Evolutionary conservation across 345 rosid species (phyloP), one percentile per base, ranked within the genome.

Genomic region (Lepidium africanum): DNA sequence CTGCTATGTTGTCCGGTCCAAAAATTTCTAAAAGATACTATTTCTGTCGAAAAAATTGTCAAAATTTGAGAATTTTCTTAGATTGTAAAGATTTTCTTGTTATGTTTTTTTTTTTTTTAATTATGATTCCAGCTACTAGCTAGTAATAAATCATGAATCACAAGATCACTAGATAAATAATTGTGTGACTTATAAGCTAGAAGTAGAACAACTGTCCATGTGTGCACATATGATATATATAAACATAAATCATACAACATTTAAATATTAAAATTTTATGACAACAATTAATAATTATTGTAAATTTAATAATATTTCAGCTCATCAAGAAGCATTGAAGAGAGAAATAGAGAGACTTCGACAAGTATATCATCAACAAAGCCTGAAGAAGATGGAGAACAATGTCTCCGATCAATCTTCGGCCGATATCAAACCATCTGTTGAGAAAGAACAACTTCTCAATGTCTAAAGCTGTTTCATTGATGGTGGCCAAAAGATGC

Each of bases 341-440:
- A 85, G 89, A 83, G 97, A 91, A 79, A 88, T 91, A 79, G 96
- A 86, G 82, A 85, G 97, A 68, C 67, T 91, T 72, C 78, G 91
- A 80, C 96, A 86, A 75, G 86, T 88, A 10, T 85, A 88, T 50
- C 83, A 81, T 57, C 91, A 85, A 43, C 89, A 85, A 40, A 86
- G 72, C 69, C 76, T 82, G 27, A 78, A 86, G 77, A 88, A 80
- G 72, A 81, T 78, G 78, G 83, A 73, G 32, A 68, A 60, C 52
- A 63, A 65, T 56, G 71, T 64, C 39, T 35, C 76, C 41, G 66
- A 76, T n/a, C 67, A 69, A 32, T 49, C 80, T 55, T 77, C 67
- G 39, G 72, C 74, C 10, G 84, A 76, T 39, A 64, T 73, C 25
- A 76, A 67, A 50, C 71, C 80, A 15, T 64, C 79, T 5, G 36